Evolutionary conservation across 1,284 basidiomycete genomes (phyloP), one percentile per base, ranked within the genome.

Genomic region (Cryptococcus sp.): DNA sequence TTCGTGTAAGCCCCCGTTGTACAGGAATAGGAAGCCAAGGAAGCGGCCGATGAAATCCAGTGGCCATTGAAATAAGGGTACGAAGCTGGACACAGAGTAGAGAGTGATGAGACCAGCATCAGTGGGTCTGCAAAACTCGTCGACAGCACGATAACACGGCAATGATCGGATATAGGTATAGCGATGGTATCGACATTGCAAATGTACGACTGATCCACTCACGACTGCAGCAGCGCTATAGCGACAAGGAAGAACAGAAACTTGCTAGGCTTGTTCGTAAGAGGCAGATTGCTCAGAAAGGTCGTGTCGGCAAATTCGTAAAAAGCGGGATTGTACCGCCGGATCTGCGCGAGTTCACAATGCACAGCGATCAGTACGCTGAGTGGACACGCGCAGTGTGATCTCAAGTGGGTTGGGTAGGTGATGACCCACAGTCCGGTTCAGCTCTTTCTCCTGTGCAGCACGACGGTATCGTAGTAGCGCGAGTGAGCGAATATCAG

Each of bases 31-130:
- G 51, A 69, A 65, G 4, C 59, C 60, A 3, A 73, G 57, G 27
- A 60, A 51, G 3, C 60, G 55, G 11, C 65, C 61, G 15, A 68
- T 40, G 30, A 65, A 58, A 39, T 66, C 68, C 3, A 75, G 49
- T 5, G 70, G 67, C 59, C 61, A 60, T 22, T 62, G 61, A 46
- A 71, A 63, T 4, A 73, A n/a, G 4, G 73, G 73, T 8, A 73
- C 45, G 15, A 68, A 51, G 3, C 71, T 73, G 53, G 5, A 20
- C 50, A 41, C 30, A 35, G 13, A 5, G 7, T 10, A 8, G 2
- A 10, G 2, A 35, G 30, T 10, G 8, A 41, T 35, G 2, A 23
- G 20, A 19, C 17, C 17, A 20, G 41, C 23, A 20, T 5, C 39
- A 38, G 19, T 39, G 22, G 39, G 22, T 52, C 6, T 42, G 50